These are phyloP conservation scores for Themeda triandra DNA, from an alignment of 176 grass and related monocot species.

Conservation along the genomic window DNA sequence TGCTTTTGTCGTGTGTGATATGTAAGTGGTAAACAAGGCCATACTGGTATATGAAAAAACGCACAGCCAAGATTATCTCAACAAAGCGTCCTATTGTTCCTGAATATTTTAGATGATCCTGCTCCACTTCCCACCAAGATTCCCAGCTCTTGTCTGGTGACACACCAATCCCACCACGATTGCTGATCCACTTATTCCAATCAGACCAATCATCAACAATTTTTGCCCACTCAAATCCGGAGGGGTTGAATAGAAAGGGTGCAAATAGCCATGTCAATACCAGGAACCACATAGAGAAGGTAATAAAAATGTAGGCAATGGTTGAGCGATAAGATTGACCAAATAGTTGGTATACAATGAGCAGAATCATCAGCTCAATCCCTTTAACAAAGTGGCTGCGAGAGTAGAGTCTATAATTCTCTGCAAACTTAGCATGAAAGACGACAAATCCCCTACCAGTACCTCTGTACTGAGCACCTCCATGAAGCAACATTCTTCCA, in stretches of 20 bases:
- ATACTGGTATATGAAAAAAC: constrained; percentile 94
- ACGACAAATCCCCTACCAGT: constrained; percentile 89
- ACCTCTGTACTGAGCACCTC: constrained; percentile 85
- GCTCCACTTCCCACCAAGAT: constrained; percentile 93
- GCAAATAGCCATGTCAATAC: constrained; percentile 92
- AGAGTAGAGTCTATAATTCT: constrained; percentile 94
- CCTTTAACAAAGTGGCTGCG: constrained; percentile 96
- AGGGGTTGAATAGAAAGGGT: constrained; percentile 91
- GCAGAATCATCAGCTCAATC: constrained; percentile 84
- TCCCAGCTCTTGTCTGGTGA: constrained; percentile 89
- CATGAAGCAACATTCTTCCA: constrained; percentile 89
- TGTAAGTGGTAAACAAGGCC: constrained; percentile 88
- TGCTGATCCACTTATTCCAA: constrained; percentile 95
- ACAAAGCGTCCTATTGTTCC: constrained; percentile 53
- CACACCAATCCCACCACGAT: constrained; percentile 89
- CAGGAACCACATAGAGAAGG: constrained; percentile 82
- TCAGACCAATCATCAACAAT: constrained; percentile 92
- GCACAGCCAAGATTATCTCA: constrained; percentile 76
- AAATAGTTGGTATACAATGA: constrained; percentile 81
- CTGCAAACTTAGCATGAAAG: constrained; percentile 97
- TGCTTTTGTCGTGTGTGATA: constrained; percentile 57
- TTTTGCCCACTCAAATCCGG: constrained; percentile 96
- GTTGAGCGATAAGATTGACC: constrained; percentile 69
- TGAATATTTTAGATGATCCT: constrained; percentile 81
- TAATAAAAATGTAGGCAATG: constrained; percentile 71